Evolutionary conservation across 2,329 filamentous ascomycete species (phyloP).

Genomic region (Lecanicillium sp.): DNA sequence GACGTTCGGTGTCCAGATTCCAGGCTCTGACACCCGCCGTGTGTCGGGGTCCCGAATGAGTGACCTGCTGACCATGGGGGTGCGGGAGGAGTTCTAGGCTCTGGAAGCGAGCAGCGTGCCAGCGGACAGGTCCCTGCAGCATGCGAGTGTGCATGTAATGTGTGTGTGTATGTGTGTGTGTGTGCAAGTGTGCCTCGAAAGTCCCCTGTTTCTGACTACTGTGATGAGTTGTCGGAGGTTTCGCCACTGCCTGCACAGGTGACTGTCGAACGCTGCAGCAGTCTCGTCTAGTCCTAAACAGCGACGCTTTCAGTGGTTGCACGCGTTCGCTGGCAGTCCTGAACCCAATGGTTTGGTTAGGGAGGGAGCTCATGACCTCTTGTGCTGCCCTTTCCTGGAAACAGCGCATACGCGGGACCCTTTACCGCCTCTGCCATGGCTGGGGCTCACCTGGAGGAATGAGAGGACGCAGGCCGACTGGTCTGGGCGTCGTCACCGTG

Average conservation of each 20-base stretch:
- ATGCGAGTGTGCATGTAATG: background rate
- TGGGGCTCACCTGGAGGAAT: background rate
- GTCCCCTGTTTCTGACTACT: background rate
- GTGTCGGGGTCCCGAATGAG: slow-evolving; percentile 9
- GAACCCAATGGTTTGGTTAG: background rate
- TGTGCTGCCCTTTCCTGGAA: background rate
- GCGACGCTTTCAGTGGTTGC: background rate
- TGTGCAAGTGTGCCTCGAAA: too few species aligned
- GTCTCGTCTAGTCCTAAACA: too few species aligned
- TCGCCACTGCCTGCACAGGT: slow-evolving; percentile 7
- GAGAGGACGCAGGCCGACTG: too few species aligned
- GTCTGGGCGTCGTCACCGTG: too few species aligned
- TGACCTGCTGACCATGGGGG: slow-evolving; percentile 6
- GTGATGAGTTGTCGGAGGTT: background rate
- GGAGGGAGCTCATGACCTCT: slow-evolving; percentile 6
- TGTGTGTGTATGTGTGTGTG: too few species aligned
- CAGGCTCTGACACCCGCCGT: slow-evolving; percentile 9
- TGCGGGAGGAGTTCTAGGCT: background rate
- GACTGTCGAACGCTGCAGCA: background rate
- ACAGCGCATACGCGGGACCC: background rate
- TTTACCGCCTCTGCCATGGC: slow-evolving; percentile 1
- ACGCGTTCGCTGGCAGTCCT: background rate
- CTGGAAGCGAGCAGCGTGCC: background rate
- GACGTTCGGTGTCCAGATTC: too few species aligned
- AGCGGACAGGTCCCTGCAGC: background rate